Percentiles rank a stretch among this genome's conserved stretches.
phyloP scores from a whole-genome alignment of 1,284 basidiomycete genomes.

The Hortiboletus rubellus region DNA sequence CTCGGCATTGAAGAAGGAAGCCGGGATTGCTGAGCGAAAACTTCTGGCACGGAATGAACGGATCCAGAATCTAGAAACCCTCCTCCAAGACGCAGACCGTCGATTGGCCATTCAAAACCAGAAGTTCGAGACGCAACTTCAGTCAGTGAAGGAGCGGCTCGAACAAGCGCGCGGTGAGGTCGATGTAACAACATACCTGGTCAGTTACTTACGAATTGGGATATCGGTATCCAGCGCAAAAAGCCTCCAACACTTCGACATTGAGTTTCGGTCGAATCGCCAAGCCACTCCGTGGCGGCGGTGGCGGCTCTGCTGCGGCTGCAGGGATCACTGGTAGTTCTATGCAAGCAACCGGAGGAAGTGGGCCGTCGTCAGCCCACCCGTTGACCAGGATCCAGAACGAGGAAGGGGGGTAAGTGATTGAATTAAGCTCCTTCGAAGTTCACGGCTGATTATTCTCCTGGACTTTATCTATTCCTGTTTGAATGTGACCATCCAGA shows the following conservation, averaged over 20 bases:
- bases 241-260: slow-evolving; percentile 65
- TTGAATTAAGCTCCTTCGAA: slow-evolving; percentile 23
- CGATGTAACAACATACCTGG: slow-evolving; percentile 2
- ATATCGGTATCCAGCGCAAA: slow-evolving; percentile 58
- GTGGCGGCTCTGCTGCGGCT: slow-evolving; percentile 62
- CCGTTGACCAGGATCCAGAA: slow-evolving; percentile 72
- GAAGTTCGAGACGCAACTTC: slow-evolving; percentile 92
- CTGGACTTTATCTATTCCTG: slow-evolving; percentile 11
- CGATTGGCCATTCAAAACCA: slow-evolving; percentile 89
- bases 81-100: slow-evolving; percentile 92
- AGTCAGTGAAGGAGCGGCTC: slow-evolving; percentile 88
- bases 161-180: slow-evolving; percentile 89
- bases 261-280: slow-evolving; percentile 93
- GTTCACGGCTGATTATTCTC: slow-evolving; percentile 22
- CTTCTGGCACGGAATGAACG: slow-evolving; percentile 95
- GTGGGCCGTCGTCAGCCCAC: slow-evolving; percentile 49
- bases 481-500: slow-evolving; percentile 29
- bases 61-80: slow-evolving; percentile 91
- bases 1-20: slow-evolving; percentile 95
- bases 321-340: slow-evolving; percentile 42
- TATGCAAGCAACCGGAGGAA: slow-evolving; percentile 45
- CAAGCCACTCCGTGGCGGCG: slow-evolving; percentile 92
- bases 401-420: slow-evolving; percentile 74
- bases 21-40: slow-evolving; percentile 95
- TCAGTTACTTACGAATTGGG: slow-evolving; percentile 14